Conservation (phyloP, 257 asterid genomes). For the Craterostigma plantagineum region DNA sequence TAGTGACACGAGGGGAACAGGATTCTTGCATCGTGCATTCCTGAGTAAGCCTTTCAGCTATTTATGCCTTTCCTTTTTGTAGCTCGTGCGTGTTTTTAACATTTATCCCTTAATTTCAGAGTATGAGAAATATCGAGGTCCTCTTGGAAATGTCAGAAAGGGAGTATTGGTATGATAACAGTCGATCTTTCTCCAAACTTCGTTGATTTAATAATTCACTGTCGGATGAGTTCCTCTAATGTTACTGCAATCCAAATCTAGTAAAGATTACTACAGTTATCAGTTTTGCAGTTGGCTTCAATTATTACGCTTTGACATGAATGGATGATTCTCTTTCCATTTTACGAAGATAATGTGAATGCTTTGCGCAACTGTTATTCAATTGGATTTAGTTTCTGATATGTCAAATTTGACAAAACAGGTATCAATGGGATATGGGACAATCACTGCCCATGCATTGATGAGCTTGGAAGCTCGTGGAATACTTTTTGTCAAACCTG, state of each 20-base stretch:
- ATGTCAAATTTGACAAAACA: conserved; percentile 18
- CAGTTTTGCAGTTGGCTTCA: too few relatives aligned
- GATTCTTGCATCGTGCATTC: conserved; percentile 99
- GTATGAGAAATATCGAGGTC: conserved; percentile 86
- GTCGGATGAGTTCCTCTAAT: too few relatives aligned
- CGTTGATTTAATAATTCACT: too few relatives aligned
- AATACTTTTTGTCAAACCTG: conserved; percentile 69
- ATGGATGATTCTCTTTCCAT: too few relatives aligned
- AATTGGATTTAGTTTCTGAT: conserved; percentile 8
- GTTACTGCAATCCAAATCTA: too few relatives aligned
- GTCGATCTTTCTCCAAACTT: too few relatives aligned
- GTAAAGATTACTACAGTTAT: too few relatives aligned
- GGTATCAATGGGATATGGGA: conserved; percentile 88
- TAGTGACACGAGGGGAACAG: conserved; percentile 91
- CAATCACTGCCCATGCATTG: conserved; percentile 77
- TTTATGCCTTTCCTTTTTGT: conserved; percentile 1
- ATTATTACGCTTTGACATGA: neutral
- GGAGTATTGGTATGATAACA: conserved; percentile 63
- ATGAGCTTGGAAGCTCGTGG: conserved; percentile 94
- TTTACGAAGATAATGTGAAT: neutral
- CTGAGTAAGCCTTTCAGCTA: conserved; percentile 33
- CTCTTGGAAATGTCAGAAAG: conserved; percentile 95
- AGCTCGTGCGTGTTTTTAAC: neutral
- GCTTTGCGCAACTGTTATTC: conserved; percentile 1
- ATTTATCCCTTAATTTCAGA: conserved; percentile 24